Base-by-base conservation (phyloP, 192 early-diverging fungal species). In the Coemansia sp. region DNA sequence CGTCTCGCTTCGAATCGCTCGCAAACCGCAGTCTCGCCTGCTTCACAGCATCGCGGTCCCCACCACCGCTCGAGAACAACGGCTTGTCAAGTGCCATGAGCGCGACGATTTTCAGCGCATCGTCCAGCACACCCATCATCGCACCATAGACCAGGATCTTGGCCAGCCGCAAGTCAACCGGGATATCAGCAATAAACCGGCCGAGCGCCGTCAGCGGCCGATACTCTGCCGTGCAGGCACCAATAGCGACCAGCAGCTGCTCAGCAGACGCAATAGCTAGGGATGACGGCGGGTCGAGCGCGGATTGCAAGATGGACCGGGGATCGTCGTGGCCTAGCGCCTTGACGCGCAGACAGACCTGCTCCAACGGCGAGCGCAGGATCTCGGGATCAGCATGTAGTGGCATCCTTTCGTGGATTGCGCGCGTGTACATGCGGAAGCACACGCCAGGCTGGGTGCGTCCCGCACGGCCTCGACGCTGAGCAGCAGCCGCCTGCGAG, bases 401-500 rank as follows among this genome's bases (percentile, higher is more conserved):
- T 32, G 86, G 83, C 85, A 91, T 89, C 36, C 82, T 84, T 4
- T 80, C 45, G 40, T 86, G 62, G 1, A 84, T 72, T 3, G 45
- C 47, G 6, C 83, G 84, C 1, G 88, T 79, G 60, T 91, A 91
- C 43, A 97, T 61, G 42, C 91, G 89, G 67, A 84, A 96, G 61
- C 93, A 95, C 0, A 89, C 74, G 17, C 95, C 95, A 22, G 78
- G 82, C 46, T 85, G 86, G 3, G 91, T 87, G 25, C 96, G 83
- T 11, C 96, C 96, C 4, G 96, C 96, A 41, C 95, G 87, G 7
- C 95, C 96, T 24, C 88, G 76, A 14, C 96, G 77, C 68, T 92
- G 91, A 14, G 76, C 83, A 15, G 85, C 83, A 0, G 89, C 85
- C 0, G 91, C 91, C 43, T 71, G 78, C 27, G 86, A 83, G 59